Evolutionary conservation across 805 yeast species (phyloP).

Genomic region (Yarrowia sp.): DNA sequence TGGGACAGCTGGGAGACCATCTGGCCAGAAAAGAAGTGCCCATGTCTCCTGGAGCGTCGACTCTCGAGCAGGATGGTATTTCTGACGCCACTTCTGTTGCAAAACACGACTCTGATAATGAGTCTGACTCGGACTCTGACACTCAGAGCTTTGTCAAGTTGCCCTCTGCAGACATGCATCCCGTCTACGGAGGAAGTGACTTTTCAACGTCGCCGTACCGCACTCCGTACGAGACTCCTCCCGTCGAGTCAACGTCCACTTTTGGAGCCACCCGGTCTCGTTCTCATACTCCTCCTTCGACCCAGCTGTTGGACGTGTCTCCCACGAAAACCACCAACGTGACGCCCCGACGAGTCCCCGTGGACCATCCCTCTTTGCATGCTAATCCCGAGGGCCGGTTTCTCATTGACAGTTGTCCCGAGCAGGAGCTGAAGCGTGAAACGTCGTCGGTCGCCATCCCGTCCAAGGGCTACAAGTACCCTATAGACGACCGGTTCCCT

Average conservation of each 20-base stretch:
- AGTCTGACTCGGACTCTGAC: not conserved
- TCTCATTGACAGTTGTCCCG: constrained; percentile 21
- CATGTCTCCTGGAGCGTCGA: constrained; percentile 1
- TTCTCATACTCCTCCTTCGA: not conserved
- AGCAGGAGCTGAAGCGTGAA: constrained; percentile 7
- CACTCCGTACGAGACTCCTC: constrained; percentile 8
- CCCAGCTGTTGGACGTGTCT: not conserved
- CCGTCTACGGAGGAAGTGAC: not conserved
- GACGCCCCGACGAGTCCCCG: constrained; percentile 9
- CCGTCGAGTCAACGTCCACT: not conserved
- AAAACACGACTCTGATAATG: not conserved
- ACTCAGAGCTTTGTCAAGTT: constrained; percentile 13
- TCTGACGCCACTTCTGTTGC: not conserved
- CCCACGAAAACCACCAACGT: constrained; percentile 9
- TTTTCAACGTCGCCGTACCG: not conserved
- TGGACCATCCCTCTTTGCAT: constrained; percentile 23
- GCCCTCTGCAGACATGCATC: constrained; percentile 14
- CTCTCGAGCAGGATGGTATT: not conserved
- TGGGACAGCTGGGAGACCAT: not conserved
- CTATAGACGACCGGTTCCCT: constrained; percentile 17
- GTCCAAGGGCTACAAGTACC: constrained; percentile 11
- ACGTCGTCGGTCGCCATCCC: not conserved
- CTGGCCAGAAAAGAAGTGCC: not conserved
- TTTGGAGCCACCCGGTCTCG: not conserved
- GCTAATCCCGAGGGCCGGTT: constrained; percentile 24